Evolutionary conservation across 352 stramenopile genomes (phyloP), one percentile per base, ranked within the genome.

Genomic region (Globisporangium ultimum): DNA sequence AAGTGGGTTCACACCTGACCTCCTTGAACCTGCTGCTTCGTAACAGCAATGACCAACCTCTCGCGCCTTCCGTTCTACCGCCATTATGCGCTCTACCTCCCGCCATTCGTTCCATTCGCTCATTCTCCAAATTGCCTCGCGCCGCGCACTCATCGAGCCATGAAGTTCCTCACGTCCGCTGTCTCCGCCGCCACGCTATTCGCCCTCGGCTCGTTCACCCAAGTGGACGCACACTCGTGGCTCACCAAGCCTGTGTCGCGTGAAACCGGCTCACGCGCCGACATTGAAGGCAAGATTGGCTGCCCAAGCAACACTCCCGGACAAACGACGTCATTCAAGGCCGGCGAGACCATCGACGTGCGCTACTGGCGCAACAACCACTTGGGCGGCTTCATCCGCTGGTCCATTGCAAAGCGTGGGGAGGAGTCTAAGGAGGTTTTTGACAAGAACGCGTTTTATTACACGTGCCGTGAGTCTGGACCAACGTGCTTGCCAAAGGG

Each of bases 321-420:
- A 14, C 51, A 58, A 2, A 60, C 73, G 1, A 85, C 75, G 17
- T 67, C 63, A 11, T 82, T 72, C 48, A 61, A 64, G 8, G 67
- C 72, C 12, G 68, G 71, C 1, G 66, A 85, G 48, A 74, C 57
- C 5, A 83, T 83, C 58, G 68, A 83, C 43, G 76, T 85, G 42
- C 65, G 62, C 42, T 80, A 78, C 62, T 76, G 60, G 57, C 70
- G 71, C 40, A 85, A 85, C 63, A 85, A 85, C 52, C 76, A 82
- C 57, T 49, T 85, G 11, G 72, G 76, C n/a, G 76, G 72, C 24
- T 85, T 85, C 63, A 85, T 83, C 53, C 72, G 76, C 4, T 85
- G 71, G 64, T 57, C 72, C 3, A 67, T 82, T 20, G 75, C 67
- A 21, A 66, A 71, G 3, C 57, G 60, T 2, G 72, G 71, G 18